phyloP scores from a whole-genome alignment of 192 early-diverging fungal species.

The Haplosporangium gracile region DNA sequence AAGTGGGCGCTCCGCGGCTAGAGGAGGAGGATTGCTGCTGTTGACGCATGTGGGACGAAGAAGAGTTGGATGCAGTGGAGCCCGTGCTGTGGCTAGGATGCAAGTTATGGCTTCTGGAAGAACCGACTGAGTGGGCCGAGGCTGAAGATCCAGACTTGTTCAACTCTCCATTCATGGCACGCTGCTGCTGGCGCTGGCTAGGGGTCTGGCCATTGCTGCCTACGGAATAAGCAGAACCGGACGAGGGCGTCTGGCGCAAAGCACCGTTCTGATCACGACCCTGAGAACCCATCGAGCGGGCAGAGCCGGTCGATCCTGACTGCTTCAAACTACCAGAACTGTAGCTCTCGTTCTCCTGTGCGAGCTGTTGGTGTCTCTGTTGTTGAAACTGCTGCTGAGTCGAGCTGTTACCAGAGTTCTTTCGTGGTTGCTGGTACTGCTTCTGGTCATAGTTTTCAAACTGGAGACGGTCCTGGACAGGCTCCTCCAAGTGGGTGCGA shows the following conservation, averaged over 20 bases:
- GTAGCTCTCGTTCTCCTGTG: conserved; percentile 6
- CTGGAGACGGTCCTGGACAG: conserved; percentile 28
- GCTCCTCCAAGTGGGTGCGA: conserved; percentile 31
- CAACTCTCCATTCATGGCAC: conserved; percentile 23
- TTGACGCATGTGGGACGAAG: conserved; percentile 11
- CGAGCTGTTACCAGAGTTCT: conserved; percentile 23
- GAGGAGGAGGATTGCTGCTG: background rate
- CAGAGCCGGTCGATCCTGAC: conserved; percentile 35
- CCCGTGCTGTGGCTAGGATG: conserved; percentile 22
- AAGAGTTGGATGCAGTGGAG: conserved; percentile 14
- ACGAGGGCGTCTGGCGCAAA: conserved; percentile 38
- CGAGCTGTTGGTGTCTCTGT: conserved; percentile 23
- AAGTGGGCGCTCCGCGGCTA: background rate
- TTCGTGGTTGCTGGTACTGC: conserved; percentile 37
- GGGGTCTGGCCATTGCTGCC: conserved; percentile 1
- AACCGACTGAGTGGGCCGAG: conserved; percentile 20
- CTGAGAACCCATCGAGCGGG: conserved; percentile 19
- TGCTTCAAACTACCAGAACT: conserved; percentile 25
- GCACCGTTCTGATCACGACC: conserved; percentile 1
- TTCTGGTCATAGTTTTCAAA: conserved; percentile 35
- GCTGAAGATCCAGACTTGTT: conserved; percentile 39
- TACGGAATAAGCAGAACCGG: conserved; percentile 25
- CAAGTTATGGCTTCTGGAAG: conserved; percentile 20
- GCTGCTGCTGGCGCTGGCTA: conserved; percentile 7
- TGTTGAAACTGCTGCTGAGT: conserved; percentile 14